Percentiles rank a stretch among this genome's conserved stretches.
phyloP scores from a whole-genome alignment of 164 flowering plant genomes.

The Nelumbo lutea region DNA sequence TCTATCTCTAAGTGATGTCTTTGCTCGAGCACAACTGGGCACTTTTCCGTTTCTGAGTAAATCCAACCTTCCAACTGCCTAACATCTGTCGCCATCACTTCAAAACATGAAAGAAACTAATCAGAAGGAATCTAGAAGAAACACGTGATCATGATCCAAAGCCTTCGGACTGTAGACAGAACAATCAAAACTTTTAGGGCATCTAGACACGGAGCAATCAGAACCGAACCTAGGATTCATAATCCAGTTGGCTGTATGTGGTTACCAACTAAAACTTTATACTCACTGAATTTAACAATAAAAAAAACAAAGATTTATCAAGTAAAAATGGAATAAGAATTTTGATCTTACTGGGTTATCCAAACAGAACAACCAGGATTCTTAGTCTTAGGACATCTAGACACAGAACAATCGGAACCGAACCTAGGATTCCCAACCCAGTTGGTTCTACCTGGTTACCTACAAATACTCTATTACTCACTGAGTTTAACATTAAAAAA shows the following conservation, averaged over 20 bases:
- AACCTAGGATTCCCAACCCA: neutral
- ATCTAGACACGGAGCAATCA: too few species aligned
- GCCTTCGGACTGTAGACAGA: neutral
- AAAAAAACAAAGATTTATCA: neutral
- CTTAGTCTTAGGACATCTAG: too few species aligned
- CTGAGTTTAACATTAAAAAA: neutral
- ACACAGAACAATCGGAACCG: too few species aligned
- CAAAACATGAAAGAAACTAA: constrained; percentile 6
- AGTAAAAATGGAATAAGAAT: constrained; percentile 5
- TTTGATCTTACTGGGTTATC: constrained; percentile 38
- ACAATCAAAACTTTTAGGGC: neutral
- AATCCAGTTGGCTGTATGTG: neutral
- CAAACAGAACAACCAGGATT: neutral
- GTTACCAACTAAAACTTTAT: neutral
- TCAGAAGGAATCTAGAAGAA: constrained; percentile 1
- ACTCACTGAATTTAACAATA: neutral
- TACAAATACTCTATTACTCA: neutral
- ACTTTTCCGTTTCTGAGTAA: constrained; percentile 50
- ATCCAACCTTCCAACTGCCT: constrained; percentile 53
- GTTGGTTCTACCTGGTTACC: neutral
- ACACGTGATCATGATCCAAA: neutral
- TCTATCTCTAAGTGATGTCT: constrained; percentile 70
- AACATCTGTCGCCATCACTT: constrained; percentile 33
- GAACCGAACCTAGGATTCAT: too few species aligned
- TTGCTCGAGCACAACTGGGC: constrained; percentile 40